Base-by-base conservation (phyloP, 1,284 basidiomycete genomes). In the Moesziomyces parantarcticus region DNA sequence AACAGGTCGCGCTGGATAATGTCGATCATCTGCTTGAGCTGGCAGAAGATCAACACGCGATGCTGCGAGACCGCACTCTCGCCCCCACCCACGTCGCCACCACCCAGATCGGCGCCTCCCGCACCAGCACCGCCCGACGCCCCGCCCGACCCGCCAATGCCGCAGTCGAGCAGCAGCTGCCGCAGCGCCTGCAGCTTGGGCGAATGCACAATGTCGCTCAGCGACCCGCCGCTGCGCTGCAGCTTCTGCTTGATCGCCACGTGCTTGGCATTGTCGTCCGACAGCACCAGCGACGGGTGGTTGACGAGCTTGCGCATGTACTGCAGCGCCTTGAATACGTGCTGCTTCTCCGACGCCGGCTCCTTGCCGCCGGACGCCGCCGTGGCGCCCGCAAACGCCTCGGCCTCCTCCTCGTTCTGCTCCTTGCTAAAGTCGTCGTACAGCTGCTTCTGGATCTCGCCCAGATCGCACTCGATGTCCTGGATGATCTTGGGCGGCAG, bases 401-500 rank as follows among this genome's bases (percentile, higher is more conserved):
- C 77, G 2, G 77, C 66, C 86, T 89, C 23, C 90, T 93, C 62
- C 58, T 80, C 51, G 58, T 77, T 60, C 73, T 90, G 89, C 0
- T 94, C 96, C 23, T 63, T 64, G 36, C 81, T 89, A 88, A 77
- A 90, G 87, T 85, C 94, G 93, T 86, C 99, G 95, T 53, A 99
- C 85, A 16, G 94, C 91, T 78, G 58, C 51, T 78, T 77, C 58
- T 82, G 80, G 32, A 81, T 64, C 18, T 76, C 74, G 0, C 95
- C 97, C 3, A 99, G 88, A 81, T 99, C 96, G 87, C 96, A 98
- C 82, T 98, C 97, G 84, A 99, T 98, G 83, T 99, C 97, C 85
- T 99, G 97, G 70, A 99, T 99, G 84, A 99, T 99, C 87, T 99
- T 99, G 3, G 97, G 97, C 0, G 97, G 97, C 2, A 99, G 87